Evolutionary conservation across 169 alveolate species (phyloP).

Genomic region (Besnoitia besnoiti): DNA sequence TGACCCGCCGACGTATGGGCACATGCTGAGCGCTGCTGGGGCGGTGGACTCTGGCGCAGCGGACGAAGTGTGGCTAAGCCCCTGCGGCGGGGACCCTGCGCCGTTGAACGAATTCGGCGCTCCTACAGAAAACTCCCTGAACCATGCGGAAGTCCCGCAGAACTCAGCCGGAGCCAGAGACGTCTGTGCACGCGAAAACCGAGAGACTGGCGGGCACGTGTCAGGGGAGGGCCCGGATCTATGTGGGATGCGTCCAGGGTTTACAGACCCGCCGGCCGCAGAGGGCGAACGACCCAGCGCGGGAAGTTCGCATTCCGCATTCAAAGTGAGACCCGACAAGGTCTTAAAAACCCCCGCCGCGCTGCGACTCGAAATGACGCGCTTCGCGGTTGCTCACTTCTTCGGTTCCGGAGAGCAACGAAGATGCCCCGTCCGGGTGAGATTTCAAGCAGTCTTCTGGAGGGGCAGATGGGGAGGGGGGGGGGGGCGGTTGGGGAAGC

Average conservation of each 20-base stretch:
- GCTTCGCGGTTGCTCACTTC: slow-evolving; percentile 33
- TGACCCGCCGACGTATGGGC: slow-evolving; percentile 31
- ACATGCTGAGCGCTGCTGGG: not conserved
- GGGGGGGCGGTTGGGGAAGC: too few species aligned
- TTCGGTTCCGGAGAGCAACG: slow-evolving; percentile 24
- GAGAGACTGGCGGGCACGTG: not conserved
- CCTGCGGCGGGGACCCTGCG: slow-evolving; percentile 40
- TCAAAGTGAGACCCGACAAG: slow-evolving; percentile 39
- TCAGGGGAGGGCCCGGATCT: not conserved
- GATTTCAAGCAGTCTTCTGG: too few species aligned
- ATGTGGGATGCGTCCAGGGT: not conserved
- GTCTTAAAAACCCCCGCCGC: not conserved
- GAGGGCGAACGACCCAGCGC: too few species aligned
- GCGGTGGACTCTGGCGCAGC: slow-evolving; percentile 19
- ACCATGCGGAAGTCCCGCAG: not conserved
- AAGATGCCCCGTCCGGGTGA: not conserved
- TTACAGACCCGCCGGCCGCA: too few species aligned
- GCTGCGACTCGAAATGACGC: slow-evolving; percentile 27
- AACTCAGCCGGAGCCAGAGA: not conserved
- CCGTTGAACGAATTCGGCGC: not conserved
- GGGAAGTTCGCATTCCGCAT: too few species aligned
- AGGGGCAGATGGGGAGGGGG: too few species aligned
- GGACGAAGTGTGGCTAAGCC: slow-evolving; percentile 21
- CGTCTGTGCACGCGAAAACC: not conserved
- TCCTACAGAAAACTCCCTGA: not conserved